Base-by-base conservation (phyloP, 2,329 filamentous ascomycete species). In the Fusarium citri region DNA sequence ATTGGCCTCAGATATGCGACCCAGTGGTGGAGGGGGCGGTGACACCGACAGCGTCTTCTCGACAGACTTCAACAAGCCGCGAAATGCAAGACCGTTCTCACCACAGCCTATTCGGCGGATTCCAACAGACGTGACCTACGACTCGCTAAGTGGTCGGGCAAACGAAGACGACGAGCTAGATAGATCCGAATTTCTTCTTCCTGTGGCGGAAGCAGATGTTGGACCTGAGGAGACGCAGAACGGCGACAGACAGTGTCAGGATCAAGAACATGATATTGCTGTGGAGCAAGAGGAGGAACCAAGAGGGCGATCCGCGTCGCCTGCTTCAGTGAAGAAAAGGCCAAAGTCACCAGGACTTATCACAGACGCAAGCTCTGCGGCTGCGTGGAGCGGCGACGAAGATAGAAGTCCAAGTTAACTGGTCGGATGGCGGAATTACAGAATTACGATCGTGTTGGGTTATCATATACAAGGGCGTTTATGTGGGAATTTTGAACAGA, bases 61-160 rank as follows among this genome's bases (percentile, higher is more conserved):
- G 3, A 73, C 85, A 14, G 86, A 88, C 48, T 82, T 86, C 68
- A 87, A 86, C 76, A 81, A 84, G 51, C 82, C 85, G 16, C 80
- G 88, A 18, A 85, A 84, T 18, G 84, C 86, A 20, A 77, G 88
- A 31, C 88, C 88, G 0, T 91, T 91, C 71, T 89, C 87, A 18
- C 89, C 89, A 4, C 86, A 87, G 72, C 88, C 80, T 25, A 83
- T 83, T 45, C 77, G 82, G 12, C 76, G 81, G 3, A 72, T 78
- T 14, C 79, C 80, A 20, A 81, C 80, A 25, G 82, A 81, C 37
- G 81, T 83, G 34, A 80, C 81, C 30, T 78, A 76, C 55, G 81
- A 83, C 48, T 81, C 80, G 6, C 59, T 83, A 11, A 76, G 76
- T 10, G 79, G 76, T 3, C 68, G 74, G 26, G 40, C 53, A 34